Base-by-base conservation (phyloP, 768 basidiomycete species). In the Xerocomellus chrysenteron region DNA sequence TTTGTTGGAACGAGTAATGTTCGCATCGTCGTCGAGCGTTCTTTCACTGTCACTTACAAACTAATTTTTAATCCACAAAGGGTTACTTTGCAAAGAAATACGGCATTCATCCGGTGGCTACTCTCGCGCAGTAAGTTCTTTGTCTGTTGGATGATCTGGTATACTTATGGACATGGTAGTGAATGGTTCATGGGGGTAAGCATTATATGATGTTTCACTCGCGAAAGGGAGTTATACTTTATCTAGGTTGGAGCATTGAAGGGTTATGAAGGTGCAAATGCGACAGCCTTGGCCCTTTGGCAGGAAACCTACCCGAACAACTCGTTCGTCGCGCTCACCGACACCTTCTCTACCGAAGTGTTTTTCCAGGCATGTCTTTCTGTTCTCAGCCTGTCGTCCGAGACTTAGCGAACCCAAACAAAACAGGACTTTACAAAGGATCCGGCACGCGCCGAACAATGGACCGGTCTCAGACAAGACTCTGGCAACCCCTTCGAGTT, bases 121-220 rank as follows among this genome's bases (percentile, higher is more conserved):
- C 92, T 1, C 90, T 94, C 50, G 91, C 90, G 11, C 92, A 93
- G 91, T 93, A 72, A 63, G 87, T 78, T 24, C 9, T 49, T 54
- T 47, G n/a, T 47, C 45, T 60, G 39, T 19, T 44, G 4, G 21
- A 12, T 47, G 26, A 52, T 40, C 17, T 10, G n/a, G 28, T 47
- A 46, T 32, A 30, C 55, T 64, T 19, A 59, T 50, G 50, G 36
- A 7, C 47, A 52, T 21, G 48, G n/a, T 56, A 90, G 91, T 68
- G 92, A 94, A 74, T 94, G 92, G 92, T 90, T 89, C 66, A 94
- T 94, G 92, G 92, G 85, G 53, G 90, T 88, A 73, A 72, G 2
- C 30, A 30, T 30, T 7, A 30, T 37, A 19, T 8, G 7, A 36
- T 4, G 11, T 47, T 19, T 21, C 14, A 35, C 24, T 16, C 2